Conservation (phyloP, 176 grass and related monocot species). For the Chrysopogon serrulatus region DNA sequence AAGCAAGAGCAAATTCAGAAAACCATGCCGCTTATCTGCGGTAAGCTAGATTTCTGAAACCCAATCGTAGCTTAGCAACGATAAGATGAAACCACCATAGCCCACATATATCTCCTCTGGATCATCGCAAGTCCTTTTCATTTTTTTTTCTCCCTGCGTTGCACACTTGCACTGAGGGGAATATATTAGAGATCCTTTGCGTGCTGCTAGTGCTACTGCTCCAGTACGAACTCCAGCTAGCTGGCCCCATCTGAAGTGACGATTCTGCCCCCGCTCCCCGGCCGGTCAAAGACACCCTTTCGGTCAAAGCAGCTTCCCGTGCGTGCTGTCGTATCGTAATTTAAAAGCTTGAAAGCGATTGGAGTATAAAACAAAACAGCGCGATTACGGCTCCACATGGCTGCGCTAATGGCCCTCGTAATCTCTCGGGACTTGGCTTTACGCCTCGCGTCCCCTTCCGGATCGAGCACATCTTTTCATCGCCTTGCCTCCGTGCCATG, state of each 20-base stretch:
- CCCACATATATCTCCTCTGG: too few species aligned
- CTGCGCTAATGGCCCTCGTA: conserved; percentile 1
- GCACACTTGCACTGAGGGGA: neutral
- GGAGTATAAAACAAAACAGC: neutral
- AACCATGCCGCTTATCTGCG: neutral
- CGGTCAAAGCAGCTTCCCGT: conserved; percentile 32
- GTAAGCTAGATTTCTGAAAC: neutral
- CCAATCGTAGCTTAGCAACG: neutral
- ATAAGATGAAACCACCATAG: neutral
- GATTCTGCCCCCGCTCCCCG: neutral
- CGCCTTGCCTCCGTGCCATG: neutral
- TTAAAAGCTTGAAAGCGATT: conserved; percentile 17
- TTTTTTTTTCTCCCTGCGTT: too few species aligned
- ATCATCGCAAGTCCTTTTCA: neutral
- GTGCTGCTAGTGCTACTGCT: neutral
- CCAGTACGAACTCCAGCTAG: neutral
- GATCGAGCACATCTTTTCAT: neutral
- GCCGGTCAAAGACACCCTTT: conserved; percentile 29
- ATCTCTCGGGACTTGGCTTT: conserved; percentile 43
- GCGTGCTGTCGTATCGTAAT: conserved; percentile 16
- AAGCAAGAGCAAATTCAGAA: neutral
- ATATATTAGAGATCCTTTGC: neutral
- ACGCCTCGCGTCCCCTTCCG: neutral
- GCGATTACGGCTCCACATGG: conserved; percentile 21
- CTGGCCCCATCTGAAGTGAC: neutral